Evolutionary conservation across 352 stramenopile genomes (phyloP), one percentile per base, ranked within the genome.

Genomic region (Phytophthora hybrid): DNA sequence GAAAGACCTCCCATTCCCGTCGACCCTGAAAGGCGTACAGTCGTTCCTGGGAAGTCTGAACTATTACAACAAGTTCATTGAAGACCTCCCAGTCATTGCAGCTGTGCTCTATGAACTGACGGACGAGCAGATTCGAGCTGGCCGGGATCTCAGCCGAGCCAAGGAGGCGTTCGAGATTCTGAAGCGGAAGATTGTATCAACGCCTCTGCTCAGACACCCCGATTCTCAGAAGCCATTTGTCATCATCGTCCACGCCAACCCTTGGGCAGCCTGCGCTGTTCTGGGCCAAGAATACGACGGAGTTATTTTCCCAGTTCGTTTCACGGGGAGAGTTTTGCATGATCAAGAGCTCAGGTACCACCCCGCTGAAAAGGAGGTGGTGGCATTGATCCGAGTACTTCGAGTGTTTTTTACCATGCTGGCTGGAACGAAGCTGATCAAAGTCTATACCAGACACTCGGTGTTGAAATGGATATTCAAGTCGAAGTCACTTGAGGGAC

Each of bases 41-140:
- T 57, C 51, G 4, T 57, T 57, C 4, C 23, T 57, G 7, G 51
- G 51, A 7, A 57, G 23, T 19, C 13, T 37, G 23, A 57, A 57
- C 23, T 57, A 57, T 5, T 60, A 60, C 18, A 29, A 60, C 31
- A 60, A 60, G 54, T 60, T 60, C 9, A 60, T 60, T 8, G 29
- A 60, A 47, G 31, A 60, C 18, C 46, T 60, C 10, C 19, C 31
- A n/a, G 53, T 59, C 0, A 29, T 46, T 2, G 54, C 54, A 2
- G 54, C 54, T 1, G 31, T 60, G 2, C 21, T 60, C 5, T 60
- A 60, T 3, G 54, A 46, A 10, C 3, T 60, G 0, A 31, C 54
- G 0, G 54, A 60, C 18, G 31, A 60, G 4, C 54, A 41, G 5
- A 11, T 60, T 0, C 29, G 16, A 5, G 4, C 54, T 0, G 54